Evolutionary conservation across 441 rosid species (phyloP), one percentile per base, ranked within the genome.

Genomic region (Gossypium gossypioides): DNA sequence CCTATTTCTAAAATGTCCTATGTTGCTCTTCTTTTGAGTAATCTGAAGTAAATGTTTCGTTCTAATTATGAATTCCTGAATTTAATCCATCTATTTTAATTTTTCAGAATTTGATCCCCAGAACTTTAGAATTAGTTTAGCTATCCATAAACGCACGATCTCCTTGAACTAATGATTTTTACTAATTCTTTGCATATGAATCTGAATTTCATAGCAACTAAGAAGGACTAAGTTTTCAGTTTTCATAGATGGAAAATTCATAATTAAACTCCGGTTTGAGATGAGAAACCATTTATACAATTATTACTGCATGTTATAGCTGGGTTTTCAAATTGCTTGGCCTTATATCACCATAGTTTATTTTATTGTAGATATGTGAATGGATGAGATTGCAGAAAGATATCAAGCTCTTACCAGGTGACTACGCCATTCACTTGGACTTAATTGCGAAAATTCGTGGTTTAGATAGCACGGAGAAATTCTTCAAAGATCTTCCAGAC

Each of bases 341-440:
- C 60, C 54, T 25, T 59, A 18, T 25, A 18, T 24, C 16, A 72
- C 40, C 37, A n/a, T 22, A 27, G n/a, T 8, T 32, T 52, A 44
- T 68, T n/a, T 78, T 54, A 57, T 21, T 69, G 71, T 72, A 94
- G 97, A 80, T 94, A 76, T 91, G 96, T 76, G 97, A 90, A 74
- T 88, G 96, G 97, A 90, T 92, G 96, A 85, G 82, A 50, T 77
- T 80, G 52, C 91, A 87, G 75, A 77, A 78, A 71, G 97, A 86
- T 76, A 83, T 91, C 46, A 87, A 85, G 82, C 81, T 95, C 27
- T 69, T 87, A 76, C 77, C 91, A 0, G 96, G 99, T 67, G 97
- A 95, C 69, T 95, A 87, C 72, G 97, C 97, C 12, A 88, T 92
- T 42, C 96, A 94, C 75, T 79, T 92, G 81, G 99, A 94, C 81